Conservation (phyloP, 176 grass and related monocot species). For the Elymus sibiricus region DNA sequence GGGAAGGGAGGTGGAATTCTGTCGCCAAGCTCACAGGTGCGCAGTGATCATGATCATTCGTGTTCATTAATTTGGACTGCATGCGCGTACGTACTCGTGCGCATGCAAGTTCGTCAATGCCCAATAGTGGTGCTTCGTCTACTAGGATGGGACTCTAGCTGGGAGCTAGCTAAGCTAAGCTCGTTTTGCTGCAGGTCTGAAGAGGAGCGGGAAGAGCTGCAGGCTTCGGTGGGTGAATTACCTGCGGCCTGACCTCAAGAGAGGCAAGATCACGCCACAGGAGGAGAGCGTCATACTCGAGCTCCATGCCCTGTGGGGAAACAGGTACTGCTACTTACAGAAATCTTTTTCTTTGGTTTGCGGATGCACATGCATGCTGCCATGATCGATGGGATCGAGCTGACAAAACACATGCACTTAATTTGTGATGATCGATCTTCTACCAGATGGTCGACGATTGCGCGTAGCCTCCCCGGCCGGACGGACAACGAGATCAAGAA, state of each 20-base stretch:
- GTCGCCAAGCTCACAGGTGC: constrained; percentile 75
- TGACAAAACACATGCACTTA: background rate
- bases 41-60: background rate
- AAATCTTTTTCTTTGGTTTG: background rate
- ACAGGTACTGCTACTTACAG: constrained; percentile 41
- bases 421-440: background rate
- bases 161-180: background rate
- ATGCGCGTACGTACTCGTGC: background rate
- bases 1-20: constrained; percentile 94
- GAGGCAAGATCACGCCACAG: constrained; percentile 78
- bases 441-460: constrained; percentile 90
- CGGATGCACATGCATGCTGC: background rate
- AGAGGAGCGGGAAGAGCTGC: constrained; percentile 93
- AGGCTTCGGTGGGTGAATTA: constrained; percentile 97
- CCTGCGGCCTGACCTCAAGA: constrained; percentile 86
- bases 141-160: background rate
- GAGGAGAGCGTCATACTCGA: constrained; percentile 78
- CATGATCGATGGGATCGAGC: background rate
- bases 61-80: background rate
- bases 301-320: constrained; percentile 79
- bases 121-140: background rate
- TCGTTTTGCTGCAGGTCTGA: constrained; percentile 48
- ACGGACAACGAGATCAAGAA: constrained; percentile 99
- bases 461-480: constrained; percentile 79
- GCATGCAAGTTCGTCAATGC: background rate